Evolutionary conservation across 352 stramenopile species (phyloP).

Genomic region (Globisporangium polare): DNA sequence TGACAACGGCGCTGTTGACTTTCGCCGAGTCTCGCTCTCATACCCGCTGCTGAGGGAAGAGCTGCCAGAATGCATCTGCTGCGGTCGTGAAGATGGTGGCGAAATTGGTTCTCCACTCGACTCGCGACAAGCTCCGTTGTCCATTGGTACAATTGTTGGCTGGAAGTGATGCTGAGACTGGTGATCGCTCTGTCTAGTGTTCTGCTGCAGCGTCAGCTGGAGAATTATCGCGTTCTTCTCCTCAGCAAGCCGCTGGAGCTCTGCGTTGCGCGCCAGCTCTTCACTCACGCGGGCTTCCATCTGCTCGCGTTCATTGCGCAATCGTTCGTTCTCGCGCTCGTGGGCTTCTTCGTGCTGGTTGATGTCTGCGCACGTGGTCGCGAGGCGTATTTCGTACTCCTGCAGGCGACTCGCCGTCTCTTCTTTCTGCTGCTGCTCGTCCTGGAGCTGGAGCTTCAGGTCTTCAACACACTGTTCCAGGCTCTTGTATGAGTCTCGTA

Average conservation of each 20-base stretch:
- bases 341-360: conserved; percentile 61
- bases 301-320: conserved; percentile 31
- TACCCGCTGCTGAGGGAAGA: too few species aligned
- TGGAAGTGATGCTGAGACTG: neutral
- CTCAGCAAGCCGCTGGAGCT: conserved; percentile 47
- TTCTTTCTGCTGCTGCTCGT: conserved; percentile 50
- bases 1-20: neutral
- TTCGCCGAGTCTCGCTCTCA: too few species aligned
- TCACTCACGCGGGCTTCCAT: conserved; percentile 42
- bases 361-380: conserved; percentile 66
- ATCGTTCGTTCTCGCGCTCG: conserved; percentile 44
- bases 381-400: conserved; percentile 71
- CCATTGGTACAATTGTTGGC: too few species aligned
- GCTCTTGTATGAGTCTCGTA: conserved; percentile 14
- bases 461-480: conserved; percentile 30
- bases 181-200: neutral
- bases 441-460: conserved; percentile 29
- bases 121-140: neutral
- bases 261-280: conserved; percentile 42
- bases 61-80: too few species aligned
- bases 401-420: conserved; percentile 64
- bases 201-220: conserved; percentile 29
- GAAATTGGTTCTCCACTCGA: neutral
- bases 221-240: conserved; percentile 76
- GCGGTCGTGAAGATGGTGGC: too few species aligned